Conservation (phyloP, 1,139 yeast species). For the Hyphopichia pseudoburtonii region DNA sequence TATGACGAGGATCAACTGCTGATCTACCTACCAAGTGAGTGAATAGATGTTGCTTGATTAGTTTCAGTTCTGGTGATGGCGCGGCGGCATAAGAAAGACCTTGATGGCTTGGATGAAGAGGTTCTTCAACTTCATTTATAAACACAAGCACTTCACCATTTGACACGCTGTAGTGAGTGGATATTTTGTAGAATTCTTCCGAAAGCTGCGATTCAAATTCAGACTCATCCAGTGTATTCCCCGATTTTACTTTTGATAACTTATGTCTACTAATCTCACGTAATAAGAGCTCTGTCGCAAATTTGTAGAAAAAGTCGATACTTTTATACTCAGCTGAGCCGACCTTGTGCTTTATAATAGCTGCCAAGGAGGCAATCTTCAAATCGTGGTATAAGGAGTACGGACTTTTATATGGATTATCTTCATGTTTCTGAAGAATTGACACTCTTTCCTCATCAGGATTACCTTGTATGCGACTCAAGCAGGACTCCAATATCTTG, state of each 20-base stretch:
- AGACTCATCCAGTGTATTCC: slow-evolving; percentile 9
- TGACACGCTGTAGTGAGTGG: slow-evolving; percentile 54
- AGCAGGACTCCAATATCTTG: slow-evolving; percentile 43
- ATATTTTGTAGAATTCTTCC: slow-evolving; percentile 68
- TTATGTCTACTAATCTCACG: slow-evolving; percentile 63
- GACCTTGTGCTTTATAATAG: slow-evolving; percentile 48
- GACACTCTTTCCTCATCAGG: slow-evolving; percentile 18
- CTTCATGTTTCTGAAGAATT: slow-evolving; percentile 19
- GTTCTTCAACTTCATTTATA: slow-evolving; percentile 33
- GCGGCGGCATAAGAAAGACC: slow-evolving; percentile 18
- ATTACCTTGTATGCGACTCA: slow-evolving; percentile 28
- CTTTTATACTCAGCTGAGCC: slow-evolving; percentile 59
- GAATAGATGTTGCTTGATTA: slow-evolving; percentile 60
- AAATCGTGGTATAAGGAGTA: slow-evolving; percentile 73
- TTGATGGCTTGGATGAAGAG: slow-evolving; percentile 17
- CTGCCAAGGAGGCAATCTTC: slow-evolving; percentile 57
- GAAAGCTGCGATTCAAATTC: slow-evolving; percentile 25
- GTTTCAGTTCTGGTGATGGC: slow-evolving; percentile 24
- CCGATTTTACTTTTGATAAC: slow-evolving; percentile 5
- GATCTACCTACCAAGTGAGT: slow-evolving; percentile 66
- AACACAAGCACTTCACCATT: slow-evolving; percentile 63
- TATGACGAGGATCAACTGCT: slow-evolving; percentile 62
- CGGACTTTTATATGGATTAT: slow-evolving; percentile 40
- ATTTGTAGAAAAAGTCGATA: slow-evolving; percentile 69
- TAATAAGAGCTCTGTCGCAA: slow-evolving; percentile 65